Base-by-base conservation (phyloP, 768 basidiomycete genomes). In the Pholiota molesta region DNA sequence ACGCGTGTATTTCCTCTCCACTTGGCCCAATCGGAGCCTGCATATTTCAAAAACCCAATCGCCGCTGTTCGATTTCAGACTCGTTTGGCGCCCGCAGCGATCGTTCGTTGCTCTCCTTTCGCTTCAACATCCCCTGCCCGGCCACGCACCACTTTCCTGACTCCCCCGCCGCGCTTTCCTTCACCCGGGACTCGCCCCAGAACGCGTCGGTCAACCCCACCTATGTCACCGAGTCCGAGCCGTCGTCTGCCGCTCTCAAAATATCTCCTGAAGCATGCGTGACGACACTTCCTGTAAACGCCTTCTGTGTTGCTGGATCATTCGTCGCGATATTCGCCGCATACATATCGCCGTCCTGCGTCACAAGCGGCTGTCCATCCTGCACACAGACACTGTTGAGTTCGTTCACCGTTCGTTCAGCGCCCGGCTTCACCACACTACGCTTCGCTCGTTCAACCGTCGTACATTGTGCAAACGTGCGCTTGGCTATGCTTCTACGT, bases 341-440 rank as follows among this genome's bases (percentile, higher is more conserved):
- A 55, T 26, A 57, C 29, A 57, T 57, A 33, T 64, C 62, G n/a
- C 62, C 58, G 26, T 53, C 47, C 44, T 56, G 62, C n/a, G 62
- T 64, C 59, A 64, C 59, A 37, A 64, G 59, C 26, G 58, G 57
- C 23, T 55, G 0, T 7, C 62, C 62, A 44, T 59, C 47, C 54
- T 60, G 53, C 45, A 31, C 31, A 16, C 54, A 57, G 11, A 61
- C 55, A n/a, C 37, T 33, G 29, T 57, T 54, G 7, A 61, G 47
- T 51, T 59, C 16, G 40, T 63, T 55, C 31, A 56, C n/a, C n/a
- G n/a, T n/a, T n/a, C n/a, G n/a, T n/a, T n/a, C n/a, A n/a, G n/a
- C n/a, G n/a, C n/a, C n/a, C n/a, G n/a, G n/a, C n/a, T n/a, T n/a
- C n/a, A n/a, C n/a, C n/a, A n/a, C n/a, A 63, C 37, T 59, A 60